Conservation (phyloP, 2,329 filamentous ascomycete species). For the Parastagonospora nodorum region DNA sequence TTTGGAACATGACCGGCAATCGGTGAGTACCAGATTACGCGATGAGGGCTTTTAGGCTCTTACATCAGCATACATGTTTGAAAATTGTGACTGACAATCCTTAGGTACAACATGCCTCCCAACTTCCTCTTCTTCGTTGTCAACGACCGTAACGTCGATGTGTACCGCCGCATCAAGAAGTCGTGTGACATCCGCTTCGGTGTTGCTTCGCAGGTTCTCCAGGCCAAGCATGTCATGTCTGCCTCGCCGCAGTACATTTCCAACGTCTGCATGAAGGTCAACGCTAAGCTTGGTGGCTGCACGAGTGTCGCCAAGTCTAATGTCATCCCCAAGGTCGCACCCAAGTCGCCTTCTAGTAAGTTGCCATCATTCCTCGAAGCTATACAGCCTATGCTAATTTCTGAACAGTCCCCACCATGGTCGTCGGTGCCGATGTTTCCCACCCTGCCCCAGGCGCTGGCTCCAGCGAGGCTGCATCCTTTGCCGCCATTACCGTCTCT, state of each 20-base stretch:
- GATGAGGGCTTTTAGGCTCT: not conserved
- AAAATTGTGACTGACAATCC: not conserved
- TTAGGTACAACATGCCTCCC: constrained; percentile 59
- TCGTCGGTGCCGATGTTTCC: constrained; percentile 90
- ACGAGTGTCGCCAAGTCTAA: constrained; percentile 62
- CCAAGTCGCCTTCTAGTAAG: constrained; percentile 15
- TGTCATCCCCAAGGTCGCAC: constrained; percentile 36
- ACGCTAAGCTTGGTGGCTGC: constrained; percentile 87
- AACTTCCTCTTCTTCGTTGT: constrained; percentile 83
- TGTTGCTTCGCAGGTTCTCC: constrained; percentile 83
- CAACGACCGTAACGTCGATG: constrained; percentile 68
- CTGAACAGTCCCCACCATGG: constrained; percentile 64
- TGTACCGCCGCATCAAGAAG: constrained; percentile 88
- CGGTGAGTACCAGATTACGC: constrained; percentile 25
- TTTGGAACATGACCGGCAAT: constrained; percentile 62
- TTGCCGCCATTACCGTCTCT: constrained; percentile 85
- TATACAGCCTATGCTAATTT: not conserved
- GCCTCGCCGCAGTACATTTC: constrained; percentile 83
- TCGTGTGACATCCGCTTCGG: constrained; percentile 83
- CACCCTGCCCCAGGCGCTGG: constrained; percentile 69
- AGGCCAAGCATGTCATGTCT: constrained; percentile 69
- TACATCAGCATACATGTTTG: not conserved
- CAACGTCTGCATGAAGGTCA: constrained; percentile 96
- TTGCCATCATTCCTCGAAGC: not conserved
- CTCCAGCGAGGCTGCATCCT: constrained; percentile 62